phyloP scores from a whole-genome alignment of 2,329 filamentous ascomycete species.

The Diplodia scrobiculata region DNA sequence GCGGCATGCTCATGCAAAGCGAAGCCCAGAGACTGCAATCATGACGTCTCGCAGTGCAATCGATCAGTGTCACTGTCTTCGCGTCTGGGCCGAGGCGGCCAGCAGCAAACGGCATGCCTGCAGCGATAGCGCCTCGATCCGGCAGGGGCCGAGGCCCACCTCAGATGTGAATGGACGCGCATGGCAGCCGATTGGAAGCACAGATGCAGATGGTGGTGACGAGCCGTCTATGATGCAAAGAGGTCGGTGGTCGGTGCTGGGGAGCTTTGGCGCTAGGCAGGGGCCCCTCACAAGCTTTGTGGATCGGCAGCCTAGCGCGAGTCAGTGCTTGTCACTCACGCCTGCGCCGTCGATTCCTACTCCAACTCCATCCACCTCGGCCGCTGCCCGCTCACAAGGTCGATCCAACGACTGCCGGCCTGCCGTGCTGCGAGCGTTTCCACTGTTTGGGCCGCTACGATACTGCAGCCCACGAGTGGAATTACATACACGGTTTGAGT shows the following conservation, averaged over 20 bases:
- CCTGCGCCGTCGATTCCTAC: background rate
- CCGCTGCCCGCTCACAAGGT: background rate
- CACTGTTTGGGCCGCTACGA: background rate
- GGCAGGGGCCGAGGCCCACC: background rate
- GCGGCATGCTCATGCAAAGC: background rate
- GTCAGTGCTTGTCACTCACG: slow-evolving; percentile 7
- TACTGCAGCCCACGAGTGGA: background rate
- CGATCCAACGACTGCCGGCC: background rate
- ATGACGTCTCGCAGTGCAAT: slow-evolving; percentile 5
- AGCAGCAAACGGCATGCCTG: too few relatives aligned
- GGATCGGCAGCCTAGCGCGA: slow-evolving; percentile 7
- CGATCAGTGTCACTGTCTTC: background rate
- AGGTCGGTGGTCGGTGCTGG: background rate
- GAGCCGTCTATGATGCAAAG: slow-evolving; percentile 19
- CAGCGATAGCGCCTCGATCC: background rate
- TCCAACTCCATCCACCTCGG: too few relatives aligned
- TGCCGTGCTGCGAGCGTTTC: background rate
- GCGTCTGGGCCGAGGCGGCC: background rate
- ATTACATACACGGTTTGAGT: background rate
- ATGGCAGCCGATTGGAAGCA: background rate
- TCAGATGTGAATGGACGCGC: background rate
- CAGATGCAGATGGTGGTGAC: background rate
- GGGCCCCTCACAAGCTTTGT: slow-evolving; percentile 7
- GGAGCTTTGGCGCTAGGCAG: background rate
- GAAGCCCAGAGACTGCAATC: background rate